Evolutionary conservation across 2,329 filamentous ascomycete species (phyloP).

Genomic region (Colletotrichum scovillei): DNA sequence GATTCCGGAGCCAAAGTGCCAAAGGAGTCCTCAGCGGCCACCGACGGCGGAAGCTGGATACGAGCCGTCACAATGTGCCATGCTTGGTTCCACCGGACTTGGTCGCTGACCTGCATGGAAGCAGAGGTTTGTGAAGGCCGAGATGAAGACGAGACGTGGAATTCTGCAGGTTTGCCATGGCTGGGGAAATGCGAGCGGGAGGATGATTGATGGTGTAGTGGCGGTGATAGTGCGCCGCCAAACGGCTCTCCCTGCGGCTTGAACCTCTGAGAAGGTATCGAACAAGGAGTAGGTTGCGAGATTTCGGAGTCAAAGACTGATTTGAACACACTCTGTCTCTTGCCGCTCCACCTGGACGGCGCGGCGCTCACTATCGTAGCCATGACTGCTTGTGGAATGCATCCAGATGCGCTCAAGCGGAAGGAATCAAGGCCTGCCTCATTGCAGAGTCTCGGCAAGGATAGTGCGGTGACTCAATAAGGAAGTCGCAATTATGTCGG

Average conservation of each 20-base stretch:
- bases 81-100: constrained; percentile 69
- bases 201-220: constrained; percentile 38
- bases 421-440: constrained; percentile 27
- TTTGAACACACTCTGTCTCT: constrained; percentile 61
- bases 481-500: background rate
- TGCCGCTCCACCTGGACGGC: constrained; percentile 31
- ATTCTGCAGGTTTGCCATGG: constrained; percentile 3
- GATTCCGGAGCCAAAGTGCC: constrained; percentile 58
- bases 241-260: constrained; percentile 58
- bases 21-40: constrained; percentile 65
- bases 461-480: background rate
- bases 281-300: constrained; percentile 60
- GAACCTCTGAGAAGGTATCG: constrained; percentile 51
- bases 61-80: constrained; percentile 71
- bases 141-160: constrained; percentile 38
- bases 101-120: constrained; percentile 54
- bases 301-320: constrained; percentile 67
- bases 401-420: constrained; percentile 18
- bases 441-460: constrained; percentile 14
- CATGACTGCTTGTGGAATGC: constrained; percentile 13
- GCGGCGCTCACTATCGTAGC: constrained; percentile 20
- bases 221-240: constrained; percentile 48
- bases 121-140: constrained; percentile 16
- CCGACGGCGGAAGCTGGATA: constrained; percentile 67
- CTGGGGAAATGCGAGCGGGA: constrained; percentile 22